Percentiles rank a stretch among this genome's conserved stretches.
These are phyloP conservation scores for Penicillium steckii DNA, from an alignment of 495 filamentous ascomycete genomes.

Conservation along the genomic window DNA sequence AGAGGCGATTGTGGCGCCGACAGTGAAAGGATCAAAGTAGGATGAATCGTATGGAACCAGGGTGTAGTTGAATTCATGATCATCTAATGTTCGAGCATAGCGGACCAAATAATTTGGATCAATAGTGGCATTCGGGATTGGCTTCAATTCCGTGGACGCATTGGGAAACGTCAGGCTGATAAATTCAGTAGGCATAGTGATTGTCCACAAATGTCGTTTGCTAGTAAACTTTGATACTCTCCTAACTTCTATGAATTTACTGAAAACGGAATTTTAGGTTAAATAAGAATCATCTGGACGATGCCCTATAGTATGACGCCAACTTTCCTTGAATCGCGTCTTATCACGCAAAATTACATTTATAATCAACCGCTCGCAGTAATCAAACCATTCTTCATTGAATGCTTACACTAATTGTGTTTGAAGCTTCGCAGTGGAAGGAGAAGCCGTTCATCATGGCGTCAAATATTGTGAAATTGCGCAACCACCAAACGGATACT, in stretches of 20 bases:
- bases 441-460: too few species aligned
- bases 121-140: slow-evolving; percentile 43
- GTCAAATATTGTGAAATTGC: too few species aligned
- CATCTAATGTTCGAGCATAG: slow-evolving; percentile 51
- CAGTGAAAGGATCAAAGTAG: slow-evolving; percentile 50
- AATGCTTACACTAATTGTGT: not conserved
- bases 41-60: slow-evolving; percentile 52
- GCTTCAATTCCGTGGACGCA: slow-evolving; percentile 48
- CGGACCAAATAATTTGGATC: slow-evolving; percentile 47
- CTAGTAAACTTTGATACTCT: not conserved
- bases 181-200: slow-evolving; percentile 53
- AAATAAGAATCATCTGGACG: not conserved
- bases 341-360: not conserved
- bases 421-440: too few species aligned
- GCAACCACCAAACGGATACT: too few species aligned
- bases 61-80: slow-evolving; percentile 55
- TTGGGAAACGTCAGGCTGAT: slow-evolving; percentile 53
- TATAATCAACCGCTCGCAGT: not conserved
- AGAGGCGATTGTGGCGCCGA: slow-evolving; percentile 50
- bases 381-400: not conserved
- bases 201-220: not conserved
- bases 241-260: not conserved
- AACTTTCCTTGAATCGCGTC: not conserved
- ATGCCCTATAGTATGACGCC: not conserved
- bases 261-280: not conserved